Conservation (phyloP, 2,329 filamentous ascomycete genomes). For the Apiospora aurea region DNA sequence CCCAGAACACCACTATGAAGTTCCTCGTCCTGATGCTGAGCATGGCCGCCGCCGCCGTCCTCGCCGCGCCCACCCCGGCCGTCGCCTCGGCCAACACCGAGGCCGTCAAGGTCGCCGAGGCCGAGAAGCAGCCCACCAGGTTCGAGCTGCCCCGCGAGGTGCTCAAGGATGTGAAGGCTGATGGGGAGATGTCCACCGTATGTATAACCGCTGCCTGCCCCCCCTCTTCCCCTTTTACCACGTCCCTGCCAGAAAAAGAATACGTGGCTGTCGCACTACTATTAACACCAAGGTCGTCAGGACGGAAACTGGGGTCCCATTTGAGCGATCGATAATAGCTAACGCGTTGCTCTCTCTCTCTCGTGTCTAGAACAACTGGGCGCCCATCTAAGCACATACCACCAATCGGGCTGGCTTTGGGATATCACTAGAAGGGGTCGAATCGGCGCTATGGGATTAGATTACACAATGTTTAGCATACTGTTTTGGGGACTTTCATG, state of each 20-base stretch:
- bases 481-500: neutral
- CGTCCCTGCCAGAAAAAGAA: too few species aligned
- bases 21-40: slow-evolving; percentile 10
- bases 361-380: neutral
- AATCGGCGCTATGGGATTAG: neutral
- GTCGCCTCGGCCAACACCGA: neutral
- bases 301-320: slow-evolving; percentile 1
- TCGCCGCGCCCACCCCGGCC: neutral
- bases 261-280: neutral
- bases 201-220: neutral
- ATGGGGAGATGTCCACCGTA: neutral
- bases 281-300: neutral
- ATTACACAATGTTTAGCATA: neutral
- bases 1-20: slow-evolving; percentile 1
- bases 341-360: neutral
- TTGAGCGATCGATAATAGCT: neutral
- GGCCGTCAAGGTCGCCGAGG: neutral
- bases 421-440: neutral
- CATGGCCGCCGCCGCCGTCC: slow-evolving; percentile 1
- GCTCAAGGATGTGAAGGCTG: neutral
- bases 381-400: neutral
- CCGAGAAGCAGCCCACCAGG: neutral
- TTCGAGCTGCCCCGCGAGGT: neutral
- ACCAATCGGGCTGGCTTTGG: neutral
- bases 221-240: too few species aligned